Percentiles rank a stretch among this genome's conserved stretches.
These are phyloP conservation scores for Globisporangium heterothallicum DNA, from an alignment of 352 stramenopile species.

Conservation along the genomic window DNA sequence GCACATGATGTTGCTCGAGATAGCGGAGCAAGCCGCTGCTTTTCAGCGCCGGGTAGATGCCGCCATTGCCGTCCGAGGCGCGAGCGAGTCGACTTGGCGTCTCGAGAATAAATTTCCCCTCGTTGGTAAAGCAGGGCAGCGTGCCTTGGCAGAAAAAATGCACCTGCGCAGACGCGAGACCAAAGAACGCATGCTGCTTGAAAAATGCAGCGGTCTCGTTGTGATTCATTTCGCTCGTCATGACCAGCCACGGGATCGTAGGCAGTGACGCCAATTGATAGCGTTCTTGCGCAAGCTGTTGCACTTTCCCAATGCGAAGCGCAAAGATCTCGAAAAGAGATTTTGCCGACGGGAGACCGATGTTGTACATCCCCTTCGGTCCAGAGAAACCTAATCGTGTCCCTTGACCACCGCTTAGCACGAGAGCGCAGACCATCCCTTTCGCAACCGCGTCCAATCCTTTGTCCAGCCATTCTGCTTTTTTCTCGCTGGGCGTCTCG, in stretches of 20 bases:
- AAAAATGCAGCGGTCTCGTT: slow-evolving; percentile 91
- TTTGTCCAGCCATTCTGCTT: slow-evolving; percentile 35
- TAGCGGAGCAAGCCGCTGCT: slow-evolving; percentile 84
- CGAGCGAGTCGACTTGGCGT: slow-evolving; percentile 69
- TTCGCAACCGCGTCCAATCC: slow-evolving; percentile 81
- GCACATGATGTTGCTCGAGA: slow-evolving; percentile 81
- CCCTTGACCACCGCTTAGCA: slow-evolving; percentile 94
- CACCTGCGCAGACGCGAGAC: slow-evolving; percentile 82
- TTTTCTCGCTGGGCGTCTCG: slow-evolving; percentile 40
- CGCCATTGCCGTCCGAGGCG: slow-evolving; percentile 98
- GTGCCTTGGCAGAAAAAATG: slow-evolving; percentile 97
- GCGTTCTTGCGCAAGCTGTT: slow-evolving; percentile 35
- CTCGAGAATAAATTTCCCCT: slow-evolving; percentile 96
- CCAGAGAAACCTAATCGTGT: slow-evolving; percentile 94
- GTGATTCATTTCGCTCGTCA: slow-evolving; percentile 98
- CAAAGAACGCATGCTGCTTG: slow-evolving; percentile 87
- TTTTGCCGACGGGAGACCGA: slow-evolving; percentile 88
- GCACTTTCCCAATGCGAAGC: slow-evolving; percentile 85
- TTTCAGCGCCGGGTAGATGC: slow-evolving; percentile 91
- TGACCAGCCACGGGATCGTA: slow-evolving; percentile 93
- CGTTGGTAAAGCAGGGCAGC: slow-evolving; percentile 91
- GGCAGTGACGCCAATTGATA: too few species aligned
- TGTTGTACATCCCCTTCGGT: slow-evolving; percentile 94
- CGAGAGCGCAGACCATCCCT: slow-evolving; percentile 90
- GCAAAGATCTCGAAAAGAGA: slow-evolving; percentile 93